phyloP scores from a whole-genome alignment of 2,329 filamentous ascomycete genomes.

The Fusarium duplospermum region DNA sequence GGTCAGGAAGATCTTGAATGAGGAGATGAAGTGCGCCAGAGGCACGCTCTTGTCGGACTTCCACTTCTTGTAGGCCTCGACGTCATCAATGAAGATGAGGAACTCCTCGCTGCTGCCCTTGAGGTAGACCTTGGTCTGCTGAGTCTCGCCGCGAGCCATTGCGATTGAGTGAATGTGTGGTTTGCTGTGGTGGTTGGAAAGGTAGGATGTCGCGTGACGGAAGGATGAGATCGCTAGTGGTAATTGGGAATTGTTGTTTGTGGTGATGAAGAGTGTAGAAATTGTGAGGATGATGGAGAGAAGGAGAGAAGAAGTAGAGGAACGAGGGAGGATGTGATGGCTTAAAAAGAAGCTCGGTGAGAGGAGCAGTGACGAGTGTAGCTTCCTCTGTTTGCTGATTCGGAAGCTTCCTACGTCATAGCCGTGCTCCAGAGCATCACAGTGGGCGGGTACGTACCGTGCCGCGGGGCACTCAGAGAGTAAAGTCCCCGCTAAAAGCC shows the following conservation, averaged over 20 bases:
- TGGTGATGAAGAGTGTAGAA: slow-evolving; percentile 9
- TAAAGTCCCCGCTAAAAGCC: slow-evolving; percentile 11
- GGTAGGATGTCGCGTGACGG: slow-evolving; percentile 17
- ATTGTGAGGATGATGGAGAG: slow-evolving; percentile 32
- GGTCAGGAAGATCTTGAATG: slow-evolving; percentile 90
- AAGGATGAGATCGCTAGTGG: neutral
- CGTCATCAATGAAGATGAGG: slow-evolving; percentile 69
- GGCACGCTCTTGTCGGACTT: slow-evolving; percentile 81
- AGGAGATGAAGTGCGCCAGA: slow-evolving; percentile 84
- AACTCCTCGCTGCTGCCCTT: slow-evolving; percentile 75
- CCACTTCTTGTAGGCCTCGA: slow-evolving; percentile 81
- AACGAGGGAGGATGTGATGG: slow-evolving; percentile 22
- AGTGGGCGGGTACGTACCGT: slow-evolving; percentile 22
- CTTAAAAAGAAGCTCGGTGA: slow-evolving; percentile 41
- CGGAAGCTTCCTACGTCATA: slow-evolving; percentile 44
- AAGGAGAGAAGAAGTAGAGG: slow-evolving; percentile 16
- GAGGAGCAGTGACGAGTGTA: slow-evolving; percentile 36
- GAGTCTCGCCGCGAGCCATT: slow-evolving; percentile 79
- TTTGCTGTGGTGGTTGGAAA: slow-evolving; percentile 19
- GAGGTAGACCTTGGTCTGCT: slow-evolving; percentile 84
- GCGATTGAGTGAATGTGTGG: slow-evolving; percentile 46
- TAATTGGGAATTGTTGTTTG: slow-evolving; percentile 13
- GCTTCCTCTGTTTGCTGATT: slow-evolving; percentile 30
- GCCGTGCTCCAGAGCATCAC: slow-evolving; percentile 30
- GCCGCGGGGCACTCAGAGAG: slow-evolving; percentile 25